A percentile compares a stretch with the other conserved stretches of the same genome.
phyloP scores from a whole-genome alignment of 352 stramenopile species.

The Globisporangium nodosum region DNA sequence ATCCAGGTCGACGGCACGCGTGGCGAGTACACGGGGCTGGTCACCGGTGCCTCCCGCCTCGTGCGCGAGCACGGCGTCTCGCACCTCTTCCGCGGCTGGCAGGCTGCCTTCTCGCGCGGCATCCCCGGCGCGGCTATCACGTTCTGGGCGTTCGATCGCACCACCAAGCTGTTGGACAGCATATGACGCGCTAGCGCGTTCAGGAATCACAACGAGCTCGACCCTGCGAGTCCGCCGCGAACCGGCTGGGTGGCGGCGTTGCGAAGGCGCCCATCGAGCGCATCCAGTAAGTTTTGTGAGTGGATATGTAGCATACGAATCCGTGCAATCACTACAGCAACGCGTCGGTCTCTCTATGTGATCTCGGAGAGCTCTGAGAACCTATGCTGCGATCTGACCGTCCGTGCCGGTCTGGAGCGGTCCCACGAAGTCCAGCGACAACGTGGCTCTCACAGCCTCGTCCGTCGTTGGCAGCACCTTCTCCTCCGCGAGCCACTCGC shows the following conservation, averaged over 20 bases:
- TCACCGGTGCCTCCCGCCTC: constrained; percentile 29
- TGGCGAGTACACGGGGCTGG: constrained; percentile 39
- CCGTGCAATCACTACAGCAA: too few species aligned
- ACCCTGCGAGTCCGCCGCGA: too few species aligned
- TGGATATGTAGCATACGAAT: too few species aligned
- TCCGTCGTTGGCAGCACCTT: constrained; percentile 31
- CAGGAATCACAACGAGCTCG: not conserved
- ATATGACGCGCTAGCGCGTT: not conserved
- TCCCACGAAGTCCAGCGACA: constrained; percentile 34
- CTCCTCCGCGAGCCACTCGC: constrained; percentile 57
- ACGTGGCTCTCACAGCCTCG: constrained; percentile 1
- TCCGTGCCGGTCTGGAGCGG: constrained; percentile 8
- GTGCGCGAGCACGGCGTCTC: constrained; percentile 48
- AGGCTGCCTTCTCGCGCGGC: constrained; percentile 71
- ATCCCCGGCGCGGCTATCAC: constrained; percentile 76
- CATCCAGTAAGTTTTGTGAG: too few species aligned
- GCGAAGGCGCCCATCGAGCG: too few species aligned
- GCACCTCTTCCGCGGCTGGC: constrained; percentile 77
- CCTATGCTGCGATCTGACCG: too few species aligned
- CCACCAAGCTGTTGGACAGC: constrained; percentile 15
- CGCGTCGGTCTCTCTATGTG: too few species aligned
- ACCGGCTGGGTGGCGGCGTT: too few species aligned
- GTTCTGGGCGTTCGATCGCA: constrained; percentile 73
- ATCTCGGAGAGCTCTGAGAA: too few species aligned
- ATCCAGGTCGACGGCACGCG: constrained; percentile 60